Percentiles rank a stretch among this genome's conserved stretches.
Conservation (phyloP, 805 yeast species). For the Wickerhamomyces mucosus region DNA sequence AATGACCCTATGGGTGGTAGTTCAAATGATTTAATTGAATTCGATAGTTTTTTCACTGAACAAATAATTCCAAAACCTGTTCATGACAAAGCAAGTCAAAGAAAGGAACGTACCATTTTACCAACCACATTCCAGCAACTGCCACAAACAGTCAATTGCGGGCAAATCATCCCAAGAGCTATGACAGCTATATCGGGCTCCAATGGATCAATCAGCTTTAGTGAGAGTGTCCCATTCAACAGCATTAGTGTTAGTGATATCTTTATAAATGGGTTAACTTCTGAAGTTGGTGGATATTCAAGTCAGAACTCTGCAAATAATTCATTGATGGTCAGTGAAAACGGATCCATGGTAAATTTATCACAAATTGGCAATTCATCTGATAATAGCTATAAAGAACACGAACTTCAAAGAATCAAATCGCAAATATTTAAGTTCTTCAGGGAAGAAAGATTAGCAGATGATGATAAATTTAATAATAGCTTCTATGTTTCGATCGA, state of each 20-base stretch:
- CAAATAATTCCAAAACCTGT: conserved; percentile 20
- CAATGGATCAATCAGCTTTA: conserved; percentile 11
- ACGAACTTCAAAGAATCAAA: conserved; percentile 20
- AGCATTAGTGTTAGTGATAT: conserved; percentile 19
- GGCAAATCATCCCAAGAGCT: conserved; percentile 25
- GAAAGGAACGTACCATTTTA: conserved; percentile 4
- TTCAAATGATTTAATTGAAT: conserved; percentile 11
- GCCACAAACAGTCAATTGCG: conserved; percentile 21
- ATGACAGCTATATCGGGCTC: conserved; percentile 20
- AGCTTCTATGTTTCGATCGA: conserved; percentile 19
- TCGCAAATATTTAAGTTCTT: conserved; percentile 19
- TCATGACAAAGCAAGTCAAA: conserved; percentile 6
- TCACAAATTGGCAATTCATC: conserved; percentile 1
- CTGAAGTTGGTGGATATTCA: conserved; percentile 7
- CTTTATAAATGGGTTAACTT: conserved; percentile 19
- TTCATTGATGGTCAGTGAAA: conserved; percentile 2
- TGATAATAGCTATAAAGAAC: conserved; percentile 20
- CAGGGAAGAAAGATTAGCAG: conserved; percentile 20
- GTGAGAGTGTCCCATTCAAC: conserved; percentile 11
- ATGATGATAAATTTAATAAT: conserved; percentile 22
- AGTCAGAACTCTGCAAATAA: conserved; percentile 1
- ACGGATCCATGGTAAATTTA: conserved; percentile 3
- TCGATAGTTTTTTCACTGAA: conserved; percentile 16
- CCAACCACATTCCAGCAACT: too few species aligned
- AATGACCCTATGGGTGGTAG: conserved; percentile 9